Evolutionary conservation across 495 filamentous ascomycete genomes (phyloP).

Genomic region (Xylaria scruposa): DNA sequence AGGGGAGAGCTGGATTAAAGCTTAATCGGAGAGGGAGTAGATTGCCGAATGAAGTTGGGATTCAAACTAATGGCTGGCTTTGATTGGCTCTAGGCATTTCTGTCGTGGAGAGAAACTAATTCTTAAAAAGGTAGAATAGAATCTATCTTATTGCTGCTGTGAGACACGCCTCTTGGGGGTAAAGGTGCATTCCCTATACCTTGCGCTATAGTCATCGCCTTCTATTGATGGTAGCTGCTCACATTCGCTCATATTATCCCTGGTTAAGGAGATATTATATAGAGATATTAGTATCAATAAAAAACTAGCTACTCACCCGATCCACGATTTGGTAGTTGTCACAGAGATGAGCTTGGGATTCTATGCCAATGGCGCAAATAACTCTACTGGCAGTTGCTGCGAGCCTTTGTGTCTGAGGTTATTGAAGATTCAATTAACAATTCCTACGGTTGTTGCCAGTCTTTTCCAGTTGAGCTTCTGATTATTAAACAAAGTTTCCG

Average conservation of each 20-base stretch:
- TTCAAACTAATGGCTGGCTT: neutral
- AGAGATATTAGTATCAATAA: no score
- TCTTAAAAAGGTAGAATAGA: neutral
- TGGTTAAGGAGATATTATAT: no score
- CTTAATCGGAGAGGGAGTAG: no score
- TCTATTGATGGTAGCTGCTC: no score
- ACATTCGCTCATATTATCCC: no score
- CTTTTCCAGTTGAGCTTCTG: neutral
- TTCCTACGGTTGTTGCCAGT: neutral
- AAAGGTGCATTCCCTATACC: no score
- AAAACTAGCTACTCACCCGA: no score
- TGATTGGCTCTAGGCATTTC: slow-evolving; percentile 5
- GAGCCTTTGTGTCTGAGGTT: neutral
- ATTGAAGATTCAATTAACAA: neutral
- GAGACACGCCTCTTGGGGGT: neutral
- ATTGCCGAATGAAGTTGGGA: neutral
- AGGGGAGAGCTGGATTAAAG: no score
- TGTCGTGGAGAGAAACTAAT: neutral
- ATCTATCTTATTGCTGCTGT: neutral
- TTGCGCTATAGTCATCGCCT: no score
- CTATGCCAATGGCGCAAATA: neutral
- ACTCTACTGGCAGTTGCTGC: no score
- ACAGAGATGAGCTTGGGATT: neutral
- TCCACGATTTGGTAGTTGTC: neutral
- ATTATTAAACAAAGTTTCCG: neutral